phyloP scores from a whole-genome alignment of 495 filamentous ascomycete genomes.

The Xylaria palmicola region DNA sequence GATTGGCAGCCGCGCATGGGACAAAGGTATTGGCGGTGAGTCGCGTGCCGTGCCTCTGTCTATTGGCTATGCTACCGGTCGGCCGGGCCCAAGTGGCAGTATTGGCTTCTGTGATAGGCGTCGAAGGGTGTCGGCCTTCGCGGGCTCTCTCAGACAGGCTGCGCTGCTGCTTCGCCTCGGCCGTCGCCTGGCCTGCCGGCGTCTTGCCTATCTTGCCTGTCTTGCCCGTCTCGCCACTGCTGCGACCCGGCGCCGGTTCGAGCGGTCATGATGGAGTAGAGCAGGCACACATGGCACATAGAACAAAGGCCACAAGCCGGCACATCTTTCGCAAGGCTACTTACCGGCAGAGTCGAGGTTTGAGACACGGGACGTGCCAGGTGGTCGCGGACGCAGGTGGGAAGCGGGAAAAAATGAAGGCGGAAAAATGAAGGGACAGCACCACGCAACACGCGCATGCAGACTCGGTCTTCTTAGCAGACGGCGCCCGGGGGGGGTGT shows the following conservation, averaged over 20 bases:
- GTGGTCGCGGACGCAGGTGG: slow-evolving; percentile 11
- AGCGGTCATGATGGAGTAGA: neutral
- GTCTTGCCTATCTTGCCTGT: too few species aligned
- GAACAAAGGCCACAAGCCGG: neutral
- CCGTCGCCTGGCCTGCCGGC: neutral
- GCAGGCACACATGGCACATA: neutral
- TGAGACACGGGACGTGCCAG: slow-evolving; percentile 18
- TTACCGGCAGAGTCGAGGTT: slow-evolving; percentile 14
- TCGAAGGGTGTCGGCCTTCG: too few species aligned
- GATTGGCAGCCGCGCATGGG: neutral
- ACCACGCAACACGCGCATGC: slow-evolving; percentile 31
- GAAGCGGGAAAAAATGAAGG: slow-evolving; percentile 20
- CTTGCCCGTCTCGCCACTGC: too few species aligned
- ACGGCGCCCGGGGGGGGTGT: slow-evolving; percentile 11
- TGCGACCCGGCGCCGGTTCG: slow-evolving; percentile 8
- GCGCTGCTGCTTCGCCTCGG: slow-evolving; percentile 1
- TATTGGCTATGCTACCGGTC: neutral
- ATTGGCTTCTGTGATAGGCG: too few species aligned
- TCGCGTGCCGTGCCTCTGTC: slow-evolving; percentile 3
- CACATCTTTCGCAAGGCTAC: slow-evolving; percentile 9
- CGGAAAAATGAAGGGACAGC: slow-evolving; percentile 30
- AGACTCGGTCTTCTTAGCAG: slow-evolving; percentile 24
- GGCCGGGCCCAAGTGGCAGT: neutral
- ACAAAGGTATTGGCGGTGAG: slow-evolving; percentile 10
- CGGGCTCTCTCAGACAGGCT: too few species aligned